These are phyloP conservation scores for Drosera capensis DNA, from an alignment of 148 eudicot species.

Conservation along the genomic window DNA sequence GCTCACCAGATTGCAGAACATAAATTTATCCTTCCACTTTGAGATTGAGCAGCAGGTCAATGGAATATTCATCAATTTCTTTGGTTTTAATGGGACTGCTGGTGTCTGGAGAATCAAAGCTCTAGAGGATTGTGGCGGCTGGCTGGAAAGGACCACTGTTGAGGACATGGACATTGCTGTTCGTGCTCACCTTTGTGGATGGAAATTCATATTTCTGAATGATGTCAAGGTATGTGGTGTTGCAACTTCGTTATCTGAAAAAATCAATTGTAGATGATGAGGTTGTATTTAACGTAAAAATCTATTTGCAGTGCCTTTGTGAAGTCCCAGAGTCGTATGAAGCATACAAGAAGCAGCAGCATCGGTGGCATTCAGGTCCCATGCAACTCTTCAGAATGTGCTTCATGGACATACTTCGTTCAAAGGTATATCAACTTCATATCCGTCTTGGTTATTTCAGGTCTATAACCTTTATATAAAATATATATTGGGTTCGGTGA, in stretches of 20 bases:
- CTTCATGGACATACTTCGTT: conserved; percentile 39
- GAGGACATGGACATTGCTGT: conserved; percentile 88
- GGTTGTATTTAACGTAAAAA: not conserved
- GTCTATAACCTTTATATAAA: not conserved
- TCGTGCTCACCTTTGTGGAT: conserved; percentile 69
- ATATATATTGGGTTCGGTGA: not conserved
- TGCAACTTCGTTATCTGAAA: not conserved
- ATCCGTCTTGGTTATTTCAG: not conserved
- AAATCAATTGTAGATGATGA: not conserved
- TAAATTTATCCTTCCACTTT: conserved; percentile 69
- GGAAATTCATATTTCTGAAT: conserved; percentile 69
- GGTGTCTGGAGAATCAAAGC: conserved; percentile 88
- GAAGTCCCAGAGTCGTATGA: conserved; percentile 75
- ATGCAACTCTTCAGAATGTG: conserved; percentile 77
- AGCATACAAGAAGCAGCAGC: conserved; percentile 84
- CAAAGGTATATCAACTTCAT: conserved; percentile 27
- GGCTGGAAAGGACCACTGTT: conserved; percentile 75
- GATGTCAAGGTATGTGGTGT: conserved; percentile 48
- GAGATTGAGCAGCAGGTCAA: conserved; percentile 87
- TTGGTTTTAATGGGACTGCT: conserved; percentile 88
- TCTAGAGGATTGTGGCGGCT: conserved; percentile 67
- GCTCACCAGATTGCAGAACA: conserved; percentile 56
- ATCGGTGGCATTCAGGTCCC: conserved; percentile 89
- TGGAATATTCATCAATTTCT: conserved; percentile 60
- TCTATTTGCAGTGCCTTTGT: conserved; percentile 41